Conservation (phyloP, 345 rosid genomes). For the Bruguiera sexangula region DNA sequence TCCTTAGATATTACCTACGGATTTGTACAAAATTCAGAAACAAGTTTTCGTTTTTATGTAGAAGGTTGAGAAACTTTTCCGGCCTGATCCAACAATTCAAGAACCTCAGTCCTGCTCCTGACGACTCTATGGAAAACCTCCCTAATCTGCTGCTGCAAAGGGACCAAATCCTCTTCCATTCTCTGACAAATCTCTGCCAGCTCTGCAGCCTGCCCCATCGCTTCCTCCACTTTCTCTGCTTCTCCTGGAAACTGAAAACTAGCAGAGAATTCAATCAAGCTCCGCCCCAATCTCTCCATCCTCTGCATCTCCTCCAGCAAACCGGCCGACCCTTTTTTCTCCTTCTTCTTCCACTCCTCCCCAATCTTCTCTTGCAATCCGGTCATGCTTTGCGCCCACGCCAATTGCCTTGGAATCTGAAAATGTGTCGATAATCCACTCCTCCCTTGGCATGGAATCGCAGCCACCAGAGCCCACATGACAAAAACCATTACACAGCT, state of each 20-base stretch:
- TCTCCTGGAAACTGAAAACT: constrained; percentile 70
- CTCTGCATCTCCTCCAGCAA: constrained; percentile 76
- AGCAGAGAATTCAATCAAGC: constrained; percentile 61
- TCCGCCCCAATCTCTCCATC: constrained; percentile 72
- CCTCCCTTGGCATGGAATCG: constrained; percentile 93
- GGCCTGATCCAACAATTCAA: constrained; percentile 58
- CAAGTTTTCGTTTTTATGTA: constrained; percentile 12
- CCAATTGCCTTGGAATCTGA: constrained; percentile 71
- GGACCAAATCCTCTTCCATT: constrained; percentile 81
- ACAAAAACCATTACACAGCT: constrained; percentile 57
- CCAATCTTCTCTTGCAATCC: constrained; percentile 76
- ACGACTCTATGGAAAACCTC: constrained; percentile 90
- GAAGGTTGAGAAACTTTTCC: constrained; percentile 38
- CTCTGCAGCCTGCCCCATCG: constrained; percentile 53
- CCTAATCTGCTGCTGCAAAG: constrained; percentile 84
- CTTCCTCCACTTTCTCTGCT: constrained; percentile 53
- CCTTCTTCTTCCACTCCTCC: constrained; percentile 97
- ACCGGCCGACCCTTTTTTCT: constrained; percentile 80
- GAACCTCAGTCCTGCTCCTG: constrained; percentile 78
- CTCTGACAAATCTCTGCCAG: constrained; percentile 64
- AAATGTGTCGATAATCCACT: constrained; percentile 57
- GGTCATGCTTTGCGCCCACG: constrained; percentile 72
- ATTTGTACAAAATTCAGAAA: neutral
- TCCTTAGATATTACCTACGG: neutral
- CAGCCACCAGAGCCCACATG: constrained; percentile 85